Evolutionary conservation across 768 basidiomycete species (phyloP).

Genomic region (Hemileccinum impolitum): DNA sequence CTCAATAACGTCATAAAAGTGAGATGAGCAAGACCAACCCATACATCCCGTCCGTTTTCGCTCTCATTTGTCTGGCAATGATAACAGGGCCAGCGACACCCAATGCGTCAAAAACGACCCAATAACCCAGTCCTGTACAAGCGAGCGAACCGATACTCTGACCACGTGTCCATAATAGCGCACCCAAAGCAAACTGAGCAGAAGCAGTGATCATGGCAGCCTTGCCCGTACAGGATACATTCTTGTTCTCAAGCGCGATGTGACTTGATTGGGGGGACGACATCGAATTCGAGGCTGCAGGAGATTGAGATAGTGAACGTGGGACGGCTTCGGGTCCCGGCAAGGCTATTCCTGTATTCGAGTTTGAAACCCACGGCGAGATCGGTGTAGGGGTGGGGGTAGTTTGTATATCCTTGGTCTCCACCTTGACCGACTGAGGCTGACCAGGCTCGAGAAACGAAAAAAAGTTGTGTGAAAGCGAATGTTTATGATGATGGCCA

Average conservation of each 20-base stretch:
- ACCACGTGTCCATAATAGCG: slow-evolving; percentile 82
- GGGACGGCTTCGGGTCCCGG: slow-evolving; percentile 10
- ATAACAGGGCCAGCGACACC: slow-evolving; percentile 54
- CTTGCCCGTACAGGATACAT: slow-evolving; percentile 20
- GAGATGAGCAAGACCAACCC: slow-evolving; percentile 51
- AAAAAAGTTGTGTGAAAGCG: slow-evolving; percentile 91
- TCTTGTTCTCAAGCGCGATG: neutral
- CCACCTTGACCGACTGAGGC: neutral
- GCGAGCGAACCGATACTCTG: slow-evolving; percentile 85
- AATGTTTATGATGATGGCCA: slow-evolving; percentile 92
- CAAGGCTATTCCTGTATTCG: slow-evolving; percentile 19
- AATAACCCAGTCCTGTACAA: slow-evolving; percentile 90
- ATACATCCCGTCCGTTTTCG: slow-evolving; percentile 39
- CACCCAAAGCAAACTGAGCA: slow-evolving; percentile 62
- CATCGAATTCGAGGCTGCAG: slow-evolving; percentile 13
- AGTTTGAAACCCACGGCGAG: slow-evolving; percentile 67
- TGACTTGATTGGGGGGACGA: neutral
- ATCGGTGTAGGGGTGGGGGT: slow-evolving; percentile 58
- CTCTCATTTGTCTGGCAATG: slow-evolving; percentile 37
- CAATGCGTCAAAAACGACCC: slow-evolving; percentile 92
- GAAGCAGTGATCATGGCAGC: slow-evolving; percentile 23
- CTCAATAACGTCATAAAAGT: neutral
- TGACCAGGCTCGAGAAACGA: slow-evolving; percentile 85
- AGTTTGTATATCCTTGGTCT: slow-evolving; percentile 44
- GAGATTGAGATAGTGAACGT: slow-evolving; percentile 24